Evolutionary conservation across 495 filamentous ascomycete species (phyloP).

Genomic region (Aspergillus biplanus): DNA sequence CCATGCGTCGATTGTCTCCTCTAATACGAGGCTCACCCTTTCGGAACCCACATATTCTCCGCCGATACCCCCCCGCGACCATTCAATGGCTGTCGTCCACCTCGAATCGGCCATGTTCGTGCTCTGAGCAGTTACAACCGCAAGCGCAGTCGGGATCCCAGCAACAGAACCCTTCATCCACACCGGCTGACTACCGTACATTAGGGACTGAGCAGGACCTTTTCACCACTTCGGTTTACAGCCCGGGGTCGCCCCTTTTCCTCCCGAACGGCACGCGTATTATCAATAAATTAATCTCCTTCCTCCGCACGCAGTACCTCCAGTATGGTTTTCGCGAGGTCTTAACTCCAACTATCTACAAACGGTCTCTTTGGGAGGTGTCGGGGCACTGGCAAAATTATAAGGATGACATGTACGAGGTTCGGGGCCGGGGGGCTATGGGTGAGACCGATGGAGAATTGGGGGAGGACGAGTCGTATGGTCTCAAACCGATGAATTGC

Average conservation of each 20-base stretch:
- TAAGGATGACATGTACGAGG: conserved; percentile 93
- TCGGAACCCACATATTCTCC: background rate
- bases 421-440: conserved; percentile 64
- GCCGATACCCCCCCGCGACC: conserved; percentile 13
- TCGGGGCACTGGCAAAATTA: conserved; percentile 95
- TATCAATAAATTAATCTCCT: conserved; percentile 84
- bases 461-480: conserved; percentile 77
- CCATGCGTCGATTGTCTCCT: conserved; percentile 28
- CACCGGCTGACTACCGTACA: conserved; percentile 65
- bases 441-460: conserved; percentile 48
- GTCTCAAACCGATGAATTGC: conserved; percentile 96
- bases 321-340: conserved; percentile 91
- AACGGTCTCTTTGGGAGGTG: conserved; percentile 83
- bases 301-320: conserved; percentile 84
- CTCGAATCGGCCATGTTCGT: conserved; percentile 40
- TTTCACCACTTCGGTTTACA: conserved; percentile 77
- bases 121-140: conserved; percentile 32
- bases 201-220: conserved; percentile 73
- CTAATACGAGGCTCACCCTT: conserved; percentile 13
- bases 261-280: conserved; percentile 83
- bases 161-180: conserved; percentile 28
- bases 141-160: conserved; percentile 20
- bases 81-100: conserved; percentile 42
- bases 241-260: conserved; percentile 87
- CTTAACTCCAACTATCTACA: conserved; percentile 92